Base-by-base conservation (phyloP, 2,329 filamentous ascomycete genomes). In the Lasiodiplodia theobromae region DNA sequence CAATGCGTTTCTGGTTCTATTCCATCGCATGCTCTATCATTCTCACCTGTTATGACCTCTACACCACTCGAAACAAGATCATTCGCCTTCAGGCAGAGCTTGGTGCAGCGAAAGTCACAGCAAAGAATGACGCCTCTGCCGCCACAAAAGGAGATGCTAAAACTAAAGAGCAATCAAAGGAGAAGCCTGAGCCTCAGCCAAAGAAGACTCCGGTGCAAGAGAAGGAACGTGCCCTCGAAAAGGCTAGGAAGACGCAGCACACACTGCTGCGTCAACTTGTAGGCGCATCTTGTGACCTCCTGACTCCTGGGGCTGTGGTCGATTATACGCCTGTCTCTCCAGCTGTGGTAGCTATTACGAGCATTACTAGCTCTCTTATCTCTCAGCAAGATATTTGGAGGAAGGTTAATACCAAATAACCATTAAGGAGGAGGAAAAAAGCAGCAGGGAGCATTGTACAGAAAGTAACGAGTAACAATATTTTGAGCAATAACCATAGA, bases 1-100 rank as follows among this genome's bases (percentile, higher is more conserved):
- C 58, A 18, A 65, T 65, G 67, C 67, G 67, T 18, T 68, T 68
- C 21, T 68, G 67, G 67, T 68, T 68, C 34, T 68, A 68, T 31
- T 68, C 67, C 14, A 64, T 68, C 18, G 28, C 40, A n/a, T 68
- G 67, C 40, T 54, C 58, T 14, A 56, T 68, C 31, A 25, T 68
- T 18, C 67, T 68, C 21, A 49, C 21, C 53, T 54, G 25, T 31
- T 57, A 64, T 52, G 49, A 68, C 14, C 60, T 68, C 16, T 65
- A 68, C 28, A 37, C 38, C 25, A 68, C 47, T 18, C 47, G 47
- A 14, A 21, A 31, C 3, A 18, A 68, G 11, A 68, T 68, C 14
- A 21, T n/a, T 7, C 47, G n/a, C n/a, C 34, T 54, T 14, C 31
- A 47, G 18, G 28, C 34, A 18, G 47, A 49, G 18, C 7, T 57